These are phyloP conservation scores for Backusella westeae DNA, from an alignment of 192 early-diverging fungal species.

Conservation along the genomic window DNA sequence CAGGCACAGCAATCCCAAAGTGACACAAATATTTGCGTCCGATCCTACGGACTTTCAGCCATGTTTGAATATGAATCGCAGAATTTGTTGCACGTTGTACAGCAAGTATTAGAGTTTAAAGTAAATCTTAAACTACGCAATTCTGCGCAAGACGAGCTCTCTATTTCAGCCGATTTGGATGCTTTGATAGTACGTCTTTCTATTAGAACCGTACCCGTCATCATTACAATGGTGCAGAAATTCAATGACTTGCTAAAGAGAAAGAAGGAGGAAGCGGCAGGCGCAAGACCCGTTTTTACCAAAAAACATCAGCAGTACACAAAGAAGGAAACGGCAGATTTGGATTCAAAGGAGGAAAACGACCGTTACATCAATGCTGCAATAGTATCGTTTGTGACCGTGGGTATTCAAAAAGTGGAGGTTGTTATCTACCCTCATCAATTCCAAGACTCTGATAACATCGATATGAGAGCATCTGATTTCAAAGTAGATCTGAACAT, in stretches of 20 bases:
- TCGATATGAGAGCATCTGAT: conserved; percentile 28
- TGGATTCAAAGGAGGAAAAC: neutral
- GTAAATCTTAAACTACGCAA: neutral
- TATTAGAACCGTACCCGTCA: conserved; percentile 55
- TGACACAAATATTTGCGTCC: neutral
- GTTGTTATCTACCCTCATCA: conserved; percentile 43
- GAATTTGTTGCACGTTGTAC: conserved; percentile 59
- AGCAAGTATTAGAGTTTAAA: conserved; percentile 45
- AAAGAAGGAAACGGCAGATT: neutral
- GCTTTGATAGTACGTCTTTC: conserved; percentile 27
- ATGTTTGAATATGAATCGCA: conserved; percentile 77
- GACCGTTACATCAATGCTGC: neutral
- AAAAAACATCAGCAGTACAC: neutral
- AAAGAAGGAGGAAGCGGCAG: conserved; percentile 42
- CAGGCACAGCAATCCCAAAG: neutral
- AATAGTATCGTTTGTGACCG: neutral
- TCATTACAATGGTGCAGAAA: conserved; percentile 47
- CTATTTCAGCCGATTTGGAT: conserved; percentile 3
- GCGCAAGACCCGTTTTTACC: neutral
- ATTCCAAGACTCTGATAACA: conserved; percentile 44
- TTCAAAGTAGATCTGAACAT: conserved; percentile 20
- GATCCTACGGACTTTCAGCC: conserved; percentile 35
- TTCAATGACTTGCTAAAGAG: conserved; percentile 52
- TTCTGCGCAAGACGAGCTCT: neutral
- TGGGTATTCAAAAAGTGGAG: conserved; percentile 17